Base-by-base conservation (phyloP, 1,139 yeast species). In the Pichia sorboxylosa region DNA sequence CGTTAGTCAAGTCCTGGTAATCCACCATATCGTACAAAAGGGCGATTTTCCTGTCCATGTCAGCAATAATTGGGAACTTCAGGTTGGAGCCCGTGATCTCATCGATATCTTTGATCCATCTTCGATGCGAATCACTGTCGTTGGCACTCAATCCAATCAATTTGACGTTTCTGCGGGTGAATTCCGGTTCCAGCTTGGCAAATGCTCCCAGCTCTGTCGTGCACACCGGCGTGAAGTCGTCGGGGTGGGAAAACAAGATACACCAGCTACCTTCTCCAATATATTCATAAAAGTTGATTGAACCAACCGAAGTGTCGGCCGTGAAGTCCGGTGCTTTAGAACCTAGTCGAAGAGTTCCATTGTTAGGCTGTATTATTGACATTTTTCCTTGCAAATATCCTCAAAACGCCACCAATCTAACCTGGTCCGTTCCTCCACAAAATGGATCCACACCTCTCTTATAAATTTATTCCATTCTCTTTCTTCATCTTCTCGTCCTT, bases 121-220 rank as follows among this genome's bases (percentile, higher is more conserved):
- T 74, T 50, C 70, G 62, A 67, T 82, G 93, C 28, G 81, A 71
- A 27, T 69, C 72, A 34, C 77, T 57, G 44, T 66, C 73, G 58
- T 81, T 79, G 42, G 87, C 84, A 40, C 87, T 76, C 39, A 82
- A 65, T 40, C 92, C 93, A 54, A 81, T 67, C 53, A 82, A 64
- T 64, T 81, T 80, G 47, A 77, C 82, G 35, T 69, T 69, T 57
- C 93, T 72, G 62, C 74, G 69, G 52, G 75, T 65, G 55, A 82
- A 82, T 58, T 82, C 92, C 29, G 83, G 83, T 61, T 79, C 82
- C 52, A 82, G 66, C 55, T 77, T 73, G 48, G 90, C 85, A 49
- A 82, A 80, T 9, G 92, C 93, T 42, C 93, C 93, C 44, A 82
- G 67, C 63, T 82, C 94, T 38, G 93, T 82, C 45, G 93, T 82